phyloP scores from a whole-genome alignment of 805 yeast genomes.

The Myxozyma vanderwaltii region DNA sequence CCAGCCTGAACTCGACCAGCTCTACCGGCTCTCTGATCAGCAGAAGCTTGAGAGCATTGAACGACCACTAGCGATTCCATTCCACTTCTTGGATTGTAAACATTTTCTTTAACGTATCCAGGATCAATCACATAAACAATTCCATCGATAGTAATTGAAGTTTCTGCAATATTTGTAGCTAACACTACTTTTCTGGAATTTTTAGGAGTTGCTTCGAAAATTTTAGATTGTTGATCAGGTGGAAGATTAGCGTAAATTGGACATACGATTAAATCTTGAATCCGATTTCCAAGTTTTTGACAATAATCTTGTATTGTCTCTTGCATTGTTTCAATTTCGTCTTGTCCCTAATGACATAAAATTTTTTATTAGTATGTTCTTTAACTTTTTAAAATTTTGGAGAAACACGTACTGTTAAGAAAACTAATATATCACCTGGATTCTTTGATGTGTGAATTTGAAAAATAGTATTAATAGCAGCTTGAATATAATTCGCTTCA shows the following conservation, averaged over 20 bases:
- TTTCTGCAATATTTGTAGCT: slow-evolving; percentile 97
- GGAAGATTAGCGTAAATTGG: slow-evolving; percentile 94
- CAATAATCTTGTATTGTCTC: slow-evolving; percentile 70
- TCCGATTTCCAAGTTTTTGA: slow-evolving; percentile 60
- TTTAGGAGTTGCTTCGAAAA: slow-evolving; percentile 84
- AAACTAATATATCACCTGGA: slow-evolving; percentile 77
- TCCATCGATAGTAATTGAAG: slow-evolving; percentile 94
- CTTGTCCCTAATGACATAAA: slow-evolving; percentile 84
- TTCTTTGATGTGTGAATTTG: slow-evolving; percentile 83
- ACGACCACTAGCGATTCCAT: slow-evolving; percentile 84
- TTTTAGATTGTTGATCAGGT: slow-evolving; percentile 81
- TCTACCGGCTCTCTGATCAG: slow-evolving; percentile 92
- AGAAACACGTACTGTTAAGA: slow-evolving; percentile 46
- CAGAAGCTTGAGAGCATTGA: slow-evolving; percentile 94
- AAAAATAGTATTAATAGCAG: slow-evolving; percentile 79
- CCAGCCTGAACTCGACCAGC: slow-evolving; percentile 99
- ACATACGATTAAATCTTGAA: slow-evolving; percentile 68
- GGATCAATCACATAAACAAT: slow-evolving; percentile 90
- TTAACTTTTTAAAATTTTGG: background rate
- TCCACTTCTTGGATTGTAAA: slow-evolving; percentile 83
- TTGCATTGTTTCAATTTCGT: slow-evolving; percentile 82
- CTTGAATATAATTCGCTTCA: slow-evolving; percentile 81
- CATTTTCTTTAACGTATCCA: slow-evolving; percentile 88
- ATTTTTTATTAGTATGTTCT: background rate
- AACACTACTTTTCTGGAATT: slow-evolving; percentile 85